Conservation (phyloP, 208 protist species). For the Wallacemonas sp. region DNA sequence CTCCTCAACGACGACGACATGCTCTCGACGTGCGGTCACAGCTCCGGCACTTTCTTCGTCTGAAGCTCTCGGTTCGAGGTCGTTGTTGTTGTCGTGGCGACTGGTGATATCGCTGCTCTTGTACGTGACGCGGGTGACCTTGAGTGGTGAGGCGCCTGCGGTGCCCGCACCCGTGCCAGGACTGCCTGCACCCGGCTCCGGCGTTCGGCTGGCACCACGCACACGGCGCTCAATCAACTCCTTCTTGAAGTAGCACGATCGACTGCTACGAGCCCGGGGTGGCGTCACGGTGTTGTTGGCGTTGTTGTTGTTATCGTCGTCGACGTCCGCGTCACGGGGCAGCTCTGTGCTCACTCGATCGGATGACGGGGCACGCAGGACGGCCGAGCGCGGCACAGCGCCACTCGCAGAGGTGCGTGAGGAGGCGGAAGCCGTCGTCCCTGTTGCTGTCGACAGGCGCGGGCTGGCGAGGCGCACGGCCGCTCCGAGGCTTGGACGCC, state of each 20-base stretch:
- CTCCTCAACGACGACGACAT: conserved; percentile 9
- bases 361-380: neutral
- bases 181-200: no score
- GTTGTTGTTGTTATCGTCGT: neutral
- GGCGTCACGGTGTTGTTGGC: neutral
- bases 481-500: neutral
- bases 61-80: no score
- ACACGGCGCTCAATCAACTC: conserved; percentile 3
- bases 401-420: neutral
- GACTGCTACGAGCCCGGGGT: neutral
- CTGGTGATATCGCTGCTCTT: neutral
- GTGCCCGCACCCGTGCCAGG: neutral
- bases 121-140: conserved; percentile 12
- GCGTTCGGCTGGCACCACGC: no score
- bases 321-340: neutral
- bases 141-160: neutral
- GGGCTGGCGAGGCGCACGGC: neutral
- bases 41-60: neutral
- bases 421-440: neutral
- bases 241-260: conserved; percentile 11
- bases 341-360: neutral
- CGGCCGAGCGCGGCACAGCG: neutral
- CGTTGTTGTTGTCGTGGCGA: neutral
- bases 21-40: neutral
- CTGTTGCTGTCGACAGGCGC: conserved; percentile 1